Evolutionary conservation across 2,329 filamentous ascomycete species (phyloP).

Genomic region (Cryphonectria japonica): DNA sequence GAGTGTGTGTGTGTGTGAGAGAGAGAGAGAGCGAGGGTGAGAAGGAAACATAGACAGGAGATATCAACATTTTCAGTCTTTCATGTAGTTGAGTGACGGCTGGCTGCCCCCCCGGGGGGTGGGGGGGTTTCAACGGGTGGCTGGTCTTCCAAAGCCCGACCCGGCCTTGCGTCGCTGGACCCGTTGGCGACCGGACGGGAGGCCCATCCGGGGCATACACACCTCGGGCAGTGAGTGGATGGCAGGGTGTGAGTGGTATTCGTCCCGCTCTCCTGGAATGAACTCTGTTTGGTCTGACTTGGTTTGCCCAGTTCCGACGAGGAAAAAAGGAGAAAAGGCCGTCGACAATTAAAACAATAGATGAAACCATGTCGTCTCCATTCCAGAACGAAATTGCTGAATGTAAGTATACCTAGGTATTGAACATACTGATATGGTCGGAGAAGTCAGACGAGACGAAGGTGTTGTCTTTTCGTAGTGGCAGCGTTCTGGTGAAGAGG

Average conservation of each 20-base stretch:
- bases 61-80: background rate
- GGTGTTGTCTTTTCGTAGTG: background rate
- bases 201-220: constrained; percentile 2
- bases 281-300: background rate
- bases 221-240: background rate
- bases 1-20: background rate
- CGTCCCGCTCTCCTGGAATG: background rate
- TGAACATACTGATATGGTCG: background rate
- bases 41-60: too few species aligned
- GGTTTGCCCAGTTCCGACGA: background rate
- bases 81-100: background rate
- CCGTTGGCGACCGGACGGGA: constrained; percentile 9
- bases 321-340: background rate
- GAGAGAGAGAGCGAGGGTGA: background rate
- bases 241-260: background rate
- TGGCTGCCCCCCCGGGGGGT: background rate
- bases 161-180: background rate
- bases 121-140: background rate
- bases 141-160: background rate
- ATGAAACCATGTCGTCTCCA: background rate
- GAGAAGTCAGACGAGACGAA: background rate
- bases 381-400: background rate
- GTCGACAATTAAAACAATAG: background rate
- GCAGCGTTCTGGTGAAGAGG: too few species aligned
- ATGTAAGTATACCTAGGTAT: background rate